These are phyloP conservation scores for Russula sp. DNA, from an alignment of 768 basidiomycete genomes.

Conservation along the genomic window DNA sequence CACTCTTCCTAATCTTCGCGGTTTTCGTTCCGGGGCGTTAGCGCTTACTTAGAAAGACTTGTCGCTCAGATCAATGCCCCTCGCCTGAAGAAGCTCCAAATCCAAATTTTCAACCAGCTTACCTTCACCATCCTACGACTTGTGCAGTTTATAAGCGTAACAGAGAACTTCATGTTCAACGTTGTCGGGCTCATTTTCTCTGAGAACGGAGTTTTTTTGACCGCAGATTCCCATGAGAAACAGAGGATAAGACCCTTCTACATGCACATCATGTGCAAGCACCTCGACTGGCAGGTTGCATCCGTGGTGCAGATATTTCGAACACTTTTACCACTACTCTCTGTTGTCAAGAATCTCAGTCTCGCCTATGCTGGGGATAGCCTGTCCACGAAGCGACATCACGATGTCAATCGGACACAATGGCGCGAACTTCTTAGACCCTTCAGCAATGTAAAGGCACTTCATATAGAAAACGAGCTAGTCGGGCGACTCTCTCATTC, in stretches of 20 bases:
- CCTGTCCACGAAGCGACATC: neutral
- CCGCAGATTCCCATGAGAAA: rapidly evolving
- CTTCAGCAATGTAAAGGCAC: neutral
- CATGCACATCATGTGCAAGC: no score
- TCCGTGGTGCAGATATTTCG: neutral
- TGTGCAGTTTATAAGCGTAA: neutral
- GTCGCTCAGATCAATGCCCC: neutral
- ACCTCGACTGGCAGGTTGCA: no score
- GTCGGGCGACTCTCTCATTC: neutral
- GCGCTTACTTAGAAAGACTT: neutral
- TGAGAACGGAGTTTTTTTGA: neutral
- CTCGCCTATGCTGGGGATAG: neutral
- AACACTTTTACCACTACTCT: neutral
- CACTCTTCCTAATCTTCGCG: neutral
- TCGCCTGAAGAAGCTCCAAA: neutral
- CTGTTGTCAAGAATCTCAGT: neutral
- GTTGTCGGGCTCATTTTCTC: neutral
- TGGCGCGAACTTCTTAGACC: neutral
- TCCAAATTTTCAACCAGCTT: neutral
- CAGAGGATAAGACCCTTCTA: neutral
- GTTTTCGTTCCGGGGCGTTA: neutral
- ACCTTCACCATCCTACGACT: neutral
- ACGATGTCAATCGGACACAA: neutral
- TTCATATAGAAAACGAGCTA: neutral
- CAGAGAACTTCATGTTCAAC: neutral